Percentiles rank a stretch among this genome's conserved stretches.
These are phyloP conservation scores for Candida awuae DNA, from an alignment of 805 yeast species.

Conservation along the genomic window DNA sequence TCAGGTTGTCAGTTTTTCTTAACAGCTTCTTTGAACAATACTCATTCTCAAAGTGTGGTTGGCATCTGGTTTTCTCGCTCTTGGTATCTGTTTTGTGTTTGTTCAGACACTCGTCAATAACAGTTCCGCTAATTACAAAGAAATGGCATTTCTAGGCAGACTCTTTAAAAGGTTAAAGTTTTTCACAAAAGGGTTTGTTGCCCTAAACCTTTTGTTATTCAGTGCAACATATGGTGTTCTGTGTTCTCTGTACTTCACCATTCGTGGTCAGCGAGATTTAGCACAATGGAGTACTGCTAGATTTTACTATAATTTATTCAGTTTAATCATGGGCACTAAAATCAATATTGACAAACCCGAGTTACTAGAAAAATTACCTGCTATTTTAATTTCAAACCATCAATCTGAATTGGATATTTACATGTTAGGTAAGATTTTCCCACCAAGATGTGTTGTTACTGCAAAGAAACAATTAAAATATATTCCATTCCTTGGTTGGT, in stretches of 20 bases:
- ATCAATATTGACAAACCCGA: slow-evolving; percentile 64
- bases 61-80: too few relatives aligned
- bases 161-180: slow-evolving; percentile 37
- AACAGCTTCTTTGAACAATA: too few relatives aligned
- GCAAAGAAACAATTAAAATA: slow-evolving; percentile 80
- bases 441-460: slow-evolving; percentile 83
- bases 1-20: too few relatives aligned
- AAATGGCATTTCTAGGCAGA: slow-evolving; percentile 3
- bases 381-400: slow-evolving; percentile 78
- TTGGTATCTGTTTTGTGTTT: not conserved
- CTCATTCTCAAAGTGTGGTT: too few relatives aligned
- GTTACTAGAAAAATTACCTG: slow-evolving; percentile 54
- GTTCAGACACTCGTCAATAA: not conserved
- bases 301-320: slow-evolving; percentile 58
- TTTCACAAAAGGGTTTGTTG: slow-evolving; percentile 47
- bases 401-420: slow-evolving; percentile 84
- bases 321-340: slow-evolving; percentile 57
- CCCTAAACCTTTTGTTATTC: slow-evolving; percentile 43
- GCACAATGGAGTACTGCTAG: slow-evolving; percentile 90
- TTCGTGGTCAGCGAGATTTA: slow-evolving; percentile 67
- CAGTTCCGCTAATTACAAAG: not conserved
- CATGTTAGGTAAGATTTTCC: slow-evolving; percentile 76
- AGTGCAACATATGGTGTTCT: slow-evolving; percentile 72
- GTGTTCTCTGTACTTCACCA: slow-evolving; percentile 57
- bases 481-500: slow-evolving; percentile 94